Conservation (phyloP, 768 basidiomycete species). For the Lepiota brunneoincarnata region DNA sequence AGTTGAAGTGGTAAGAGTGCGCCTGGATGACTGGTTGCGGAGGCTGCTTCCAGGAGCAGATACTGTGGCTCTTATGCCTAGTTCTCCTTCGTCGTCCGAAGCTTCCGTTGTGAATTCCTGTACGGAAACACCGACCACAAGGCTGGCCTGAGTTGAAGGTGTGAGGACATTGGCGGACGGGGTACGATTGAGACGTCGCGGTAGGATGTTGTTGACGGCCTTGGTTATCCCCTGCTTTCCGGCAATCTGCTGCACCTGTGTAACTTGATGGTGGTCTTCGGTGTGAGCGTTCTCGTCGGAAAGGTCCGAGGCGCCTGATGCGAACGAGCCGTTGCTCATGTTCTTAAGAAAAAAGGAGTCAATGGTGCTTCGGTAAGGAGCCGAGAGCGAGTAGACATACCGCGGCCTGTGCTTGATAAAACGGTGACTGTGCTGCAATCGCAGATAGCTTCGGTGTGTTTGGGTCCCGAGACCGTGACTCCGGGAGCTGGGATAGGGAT, state of each 20-base stretch:
- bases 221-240: slow-evolving; percentile 8
- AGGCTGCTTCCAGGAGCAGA: slow-evolving; percentile 8
- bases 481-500: neutral
- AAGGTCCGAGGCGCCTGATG: slow-evolving; percentile 5
- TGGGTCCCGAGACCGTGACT: neutral
- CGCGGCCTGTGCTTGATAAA: slow-evolving; percentile 9
- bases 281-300: slow-evolving; percentile 3
- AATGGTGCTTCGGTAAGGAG: neutral
- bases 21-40: slow-evolving; percentile 2
- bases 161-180: slow-evolving; percentile 1
- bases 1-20: neutral
- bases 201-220: slow-evolving; percentile 6
- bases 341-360: neutral
- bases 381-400: neutral
- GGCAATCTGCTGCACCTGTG: neutral
- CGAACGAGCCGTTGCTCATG: slow-evolving; percentile 8
- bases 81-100: neutral
- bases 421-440: slow-evolving; percentile 3
- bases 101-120: slow-evolving; percentile 9
- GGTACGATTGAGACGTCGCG: slow-evolving; percentile 7
- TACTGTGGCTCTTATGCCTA: slow-evolving; percentile 9
- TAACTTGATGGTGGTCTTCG: slow-evolving; percentile 5
- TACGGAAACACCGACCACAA: slow-evolving; percentile 8
- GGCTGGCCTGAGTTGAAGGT: slow-evolving; percentile 1
- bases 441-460: neutral